These are phyloP conservation scores for Chaetomiaceae sp. DNA, from an alignment of 2,329 filamentous ascomycete species.

Conservation along the genomic window DNA sequence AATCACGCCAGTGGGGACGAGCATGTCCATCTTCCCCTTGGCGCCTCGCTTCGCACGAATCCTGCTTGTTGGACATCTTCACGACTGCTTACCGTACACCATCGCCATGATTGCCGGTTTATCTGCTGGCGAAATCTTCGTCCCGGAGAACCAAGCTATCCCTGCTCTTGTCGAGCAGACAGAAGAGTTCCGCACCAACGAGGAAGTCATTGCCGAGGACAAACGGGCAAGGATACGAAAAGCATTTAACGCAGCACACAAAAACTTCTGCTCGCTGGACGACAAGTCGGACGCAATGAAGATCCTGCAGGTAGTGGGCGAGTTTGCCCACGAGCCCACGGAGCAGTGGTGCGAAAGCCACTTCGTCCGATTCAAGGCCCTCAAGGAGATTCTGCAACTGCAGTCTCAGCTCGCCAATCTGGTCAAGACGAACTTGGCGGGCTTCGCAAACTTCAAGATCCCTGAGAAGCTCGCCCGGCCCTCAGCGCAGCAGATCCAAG, in stretches of 20 bases:
- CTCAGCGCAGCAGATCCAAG: conserved; percentile 64
- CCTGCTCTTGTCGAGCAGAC: conserved; percentile 47
- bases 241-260: conserved; percentile 65
- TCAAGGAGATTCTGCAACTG: conserved; percentile 80
- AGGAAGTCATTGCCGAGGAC: conserved; percentile 68
- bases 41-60: conserved; percentile 90
- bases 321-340: conserved; percentile 70
- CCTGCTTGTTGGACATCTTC: conserved; percentile 77
- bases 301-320: conserved; percentile 79
- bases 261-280: conserved; percentile 74
- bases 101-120: conserved; percentile 84
- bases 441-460: conserved; percentile 53
- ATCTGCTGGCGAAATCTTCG: conserved; percentile 81
- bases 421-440: conserved; percentile 67
- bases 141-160: conserved; percentile 74
- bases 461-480: conserved; percentile 54
- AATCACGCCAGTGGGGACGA: conserved; percentile 72
- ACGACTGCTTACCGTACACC: conserved; percentile 77
- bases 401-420: conserved; percentile 78
- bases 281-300: conserved; percentile 85
- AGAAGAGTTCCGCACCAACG: conserved; percentile 53
- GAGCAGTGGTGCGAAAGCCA: conserved; percentile 74
- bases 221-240: conserved; percentile 59
- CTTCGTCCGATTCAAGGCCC: conserved; percentile 82
- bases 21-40: conserved; percentile 84